Percentiles rank a stretch among this genome's conserved stretches.
These are phyloP conservation scores for Sugiyamaella lignohabitans DNA, from an alignment of 805 yeast genomes.

Conservation along the genomic window DNA sequence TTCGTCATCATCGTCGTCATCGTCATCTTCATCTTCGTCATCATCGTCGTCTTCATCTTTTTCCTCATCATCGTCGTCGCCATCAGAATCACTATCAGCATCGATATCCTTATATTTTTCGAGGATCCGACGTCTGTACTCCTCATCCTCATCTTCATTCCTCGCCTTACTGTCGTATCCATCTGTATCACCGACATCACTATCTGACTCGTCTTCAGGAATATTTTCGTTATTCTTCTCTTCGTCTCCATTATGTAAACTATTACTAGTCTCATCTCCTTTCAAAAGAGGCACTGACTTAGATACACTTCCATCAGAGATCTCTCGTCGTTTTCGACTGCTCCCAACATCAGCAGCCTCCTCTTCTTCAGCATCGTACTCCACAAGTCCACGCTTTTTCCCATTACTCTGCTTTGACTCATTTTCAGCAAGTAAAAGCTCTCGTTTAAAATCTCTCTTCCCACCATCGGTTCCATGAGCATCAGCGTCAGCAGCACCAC, in stretches of 20 bases:
- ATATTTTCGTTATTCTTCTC: neutral
- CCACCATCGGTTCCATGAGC: too few relatives aligned
- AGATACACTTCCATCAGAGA: too few relatives aligned
- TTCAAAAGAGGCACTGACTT: too few relatives aligned
- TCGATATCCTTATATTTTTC: constrained; percentile 5
- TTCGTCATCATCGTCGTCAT: constrained; percentile 24
- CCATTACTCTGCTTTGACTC: neutral
- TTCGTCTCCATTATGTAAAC: neutral
- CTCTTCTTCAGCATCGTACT: constrained; percentile 20
- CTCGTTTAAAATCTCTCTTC: constrained; percentile 7
- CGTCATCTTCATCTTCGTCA: constrained; percentile 17
- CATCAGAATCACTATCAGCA: constrained; percentile 10
- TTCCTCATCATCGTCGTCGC: constrained; percentile 7
- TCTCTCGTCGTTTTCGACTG: constrained; percentile 14
- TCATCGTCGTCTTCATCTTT: constrained; percentile 26
- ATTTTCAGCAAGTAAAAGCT: constrained; percentile 9
- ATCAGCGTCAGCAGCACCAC: constrained; percentile 26
- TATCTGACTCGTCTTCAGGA: neutral
- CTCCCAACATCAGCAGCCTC: constrained; percentile 16
- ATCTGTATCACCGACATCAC: neutral
- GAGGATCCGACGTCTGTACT: neutral
- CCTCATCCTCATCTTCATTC: constrained; percentile 5
- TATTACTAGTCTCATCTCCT: too few relatives aligned
- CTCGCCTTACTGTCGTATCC: neutral
- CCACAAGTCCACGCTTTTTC: constrained; percentile 7